Conservation (phyloP, 1,139 yeast genomes). For the Yamadazyma atlantica region DNA sequence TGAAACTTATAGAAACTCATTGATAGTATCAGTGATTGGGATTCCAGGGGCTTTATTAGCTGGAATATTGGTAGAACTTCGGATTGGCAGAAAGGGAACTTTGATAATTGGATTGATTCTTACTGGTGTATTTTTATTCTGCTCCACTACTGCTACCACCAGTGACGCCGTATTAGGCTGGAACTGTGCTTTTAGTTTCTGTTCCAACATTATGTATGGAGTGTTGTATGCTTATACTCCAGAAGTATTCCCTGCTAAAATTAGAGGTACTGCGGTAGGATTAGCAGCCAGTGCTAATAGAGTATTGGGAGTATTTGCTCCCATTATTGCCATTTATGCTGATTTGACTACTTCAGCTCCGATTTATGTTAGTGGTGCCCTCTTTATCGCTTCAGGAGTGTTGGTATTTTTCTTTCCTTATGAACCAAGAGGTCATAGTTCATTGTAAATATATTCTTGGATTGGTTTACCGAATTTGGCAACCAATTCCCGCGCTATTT, state of each 20-base stretch:
- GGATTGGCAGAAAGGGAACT: slow-evolving; percentile 43
- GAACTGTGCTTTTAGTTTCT: slow-evolving; percentile 43
- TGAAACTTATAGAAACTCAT: slow-evolving; percentile 38
- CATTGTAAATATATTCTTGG: slow-evolving; percentile 5
- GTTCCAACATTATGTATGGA: slow-evolving; percentile 45
- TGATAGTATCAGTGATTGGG: slow-evolving; percentile 43
- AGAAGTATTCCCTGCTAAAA: slow-evolving; percentile 40
- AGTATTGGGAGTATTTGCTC: slow-evolving; percentile 44
- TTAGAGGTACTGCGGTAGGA: slow-evolving; percentile 46
- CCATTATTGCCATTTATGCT: slow-evolving; percentile 45
- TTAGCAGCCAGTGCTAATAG: slow-evolving; percentile 44
- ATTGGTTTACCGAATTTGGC: slow-evolving; percentile 3
- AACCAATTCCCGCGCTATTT: slow-evolving; percentile 5
- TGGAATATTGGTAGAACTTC: slow-evolving; percentile 38
- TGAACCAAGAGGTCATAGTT: slow-evolving; percentile 32
- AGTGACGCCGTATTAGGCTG: slow-evolving; percentile 42
- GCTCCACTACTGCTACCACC: slow-evolving; percentile 42
- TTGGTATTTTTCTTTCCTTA: slow-evolving; percentile 38
- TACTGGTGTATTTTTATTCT: slow-evolving; percentile 41
- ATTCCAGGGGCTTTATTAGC: slow-evolving; percentile 43
- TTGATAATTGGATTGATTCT: slow-evolving; percentile 30
- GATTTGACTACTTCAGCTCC: slow-evolving; percentile 44
- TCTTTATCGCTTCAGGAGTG: slow-evolving; percentile 36
- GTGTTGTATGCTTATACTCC: slow-evolving; percentile 48
- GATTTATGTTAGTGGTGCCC: slow-evolving; percentile 43